Evolutionary conservation across 2,329 filamentous ascomycete species (phyloP), one percentile per base, ranked within the genome.

Genomic region (Trichoderma atroviride): DNA sequence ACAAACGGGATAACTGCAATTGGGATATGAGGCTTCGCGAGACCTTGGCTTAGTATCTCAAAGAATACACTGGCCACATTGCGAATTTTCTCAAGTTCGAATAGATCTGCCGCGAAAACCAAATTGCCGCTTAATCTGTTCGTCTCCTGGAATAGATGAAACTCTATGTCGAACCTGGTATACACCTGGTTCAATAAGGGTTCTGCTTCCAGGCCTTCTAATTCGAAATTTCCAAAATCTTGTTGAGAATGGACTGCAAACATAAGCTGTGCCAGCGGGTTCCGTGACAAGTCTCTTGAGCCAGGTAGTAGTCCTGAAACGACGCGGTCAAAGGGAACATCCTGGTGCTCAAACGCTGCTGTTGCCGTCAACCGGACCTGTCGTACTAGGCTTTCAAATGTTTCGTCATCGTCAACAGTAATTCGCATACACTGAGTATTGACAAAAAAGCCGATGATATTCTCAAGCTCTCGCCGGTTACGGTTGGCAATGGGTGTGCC

Each of bases 341-440:
- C 73, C 37, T 74, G 73, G 50, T 74, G 72, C 6, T 68, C 72
- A 62, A 72, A 70, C 6, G 72, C 60, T 9, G 60, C 67, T 19
- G 69, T 67, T 1, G 56, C 55, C 9, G 69, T 70, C 11, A 24
- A 16, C 14, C 59, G 57, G 24, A 76, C 72, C 14, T 76, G 73
- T 0, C 33, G 29, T 0, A 76, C 59, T 1, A 76, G 5, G 0
- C 40, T 60, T 1, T 65, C 53, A 22, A 76, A 76, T 5, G 64
- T n/a, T 2, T 71, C 63, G 0, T 71, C 47, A 6, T 14, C 14
- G 7, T 70, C 63, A 7, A 77, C 14, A 1, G 27, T 56, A 47
- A 76, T 68, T n/a, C 75, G 69, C 27, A 77, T 72, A 14, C 74
- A 75, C 40, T 77, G 76, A 0, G 71, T 67, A 35, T 75, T 76